These are phyloP conservation scores for Boletus tomentosulus DNA, from an alignment of 768 basidiomycete genomes.

Conservation along the genomic window DNA sequence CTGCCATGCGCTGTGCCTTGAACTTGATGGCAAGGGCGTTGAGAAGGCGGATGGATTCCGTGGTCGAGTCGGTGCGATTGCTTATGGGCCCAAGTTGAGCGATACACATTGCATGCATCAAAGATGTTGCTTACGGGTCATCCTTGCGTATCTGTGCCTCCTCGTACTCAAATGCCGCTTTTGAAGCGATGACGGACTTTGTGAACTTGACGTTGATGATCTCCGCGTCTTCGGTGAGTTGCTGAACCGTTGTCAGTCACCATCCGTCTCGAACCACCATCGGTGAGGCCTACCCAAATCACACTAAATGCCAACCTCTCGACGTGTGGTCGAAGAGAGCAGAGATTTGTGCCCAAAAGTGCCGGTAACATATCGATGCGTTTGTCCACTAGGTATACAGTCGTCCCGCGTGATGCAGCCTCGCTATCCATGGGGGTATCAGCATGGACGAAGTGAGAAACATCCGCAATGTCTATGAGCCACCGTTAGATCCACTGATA, in stretches of 20 bases:
- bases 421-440: conserved; percentile 96
- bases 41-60: conserved; percentile 81
- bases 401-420: conserved; percentile 93
- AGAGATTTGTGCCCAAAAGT: conserved; percentile 91
- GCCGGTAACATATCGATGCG: conserved; percentile 97
- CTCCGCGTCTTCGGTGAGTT: conserved; percentile 82
- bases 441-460: conserved; percentile 90
- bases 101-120: not conserved
- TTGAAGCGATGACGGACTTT: conserved; percentile 96
- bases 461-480: conserved; percentile 88
- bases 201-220: conserved; percentile 89
- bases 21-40: conserved; percentile 84
- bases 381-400: conserved; percentile 97
- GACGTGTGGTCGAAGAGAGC: conserved; percentile 87
- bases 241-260: conserved; percentile 43
- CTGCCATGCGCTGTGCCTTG: conserved; percentile 81
- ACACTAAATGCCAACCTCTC: conserved; percentile 93
- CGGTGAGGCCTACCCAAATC: conserved; percentile 82
- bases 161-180: conserved; percentile 95
- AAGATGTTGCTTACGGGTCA: conserved; percentile 58
- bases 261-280: not conserved
- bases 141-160: conserved; percentile 94
- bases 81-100: conserved; percentile 35
- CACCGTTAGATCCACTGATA: not conserved
- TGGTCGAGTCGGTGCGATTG: conserved; percentile 73